Base-by-base conservation (phyloP, 805 yeast species). In the Candida quercuum region DNA sequence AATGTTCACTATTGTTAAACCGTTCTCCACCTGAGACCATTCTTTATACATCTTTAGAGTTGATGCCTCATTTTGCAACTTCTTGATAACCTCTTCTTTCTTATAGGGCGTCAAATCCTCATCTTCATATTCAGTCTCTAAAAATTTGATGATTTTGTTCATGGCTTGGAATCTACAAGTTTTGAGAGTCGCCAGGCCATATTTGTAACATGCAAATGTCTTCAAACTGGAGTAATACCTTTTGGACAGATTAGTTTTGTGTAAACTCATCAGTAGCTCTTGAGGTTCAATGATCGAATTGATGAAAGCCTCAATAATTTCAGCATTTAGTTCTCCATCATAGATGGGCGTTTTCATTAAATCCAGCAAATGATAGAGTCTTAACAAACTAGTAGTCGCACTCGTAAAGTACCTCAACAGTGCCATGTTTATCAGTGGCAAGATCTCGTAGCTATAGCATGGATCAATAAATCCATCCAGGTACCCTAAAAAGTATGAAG, bases 141-240 rank as follows among this genome's bases (percentile, higher is more conserved):
- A 26, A 27, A 42, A 47, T 27, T 37, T 44, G 17, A 49, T 40
- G 15, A 47, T 42, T 12, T 40, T 38, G 14, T 42, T 39, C 49
- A 49, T 42, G 1, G 48, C 33, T 24, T 35, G 30, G 33, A 49
- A 48, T 23, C 41, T 40, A 25, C 46, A 36, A 1, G 31, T 35
- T 5, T 35, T 39, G 18, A 49, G 19, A 11, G 38, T 28, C 3
- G 32, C 19, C 12, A 41, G 16, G 3, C 40, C 33, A 30, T 39
- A 46, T 22, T 33, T 40, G 28, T 26, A 38, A 20, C 26, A 35
- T 3, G 47, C 42, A 12, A 38, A 11, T 3, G 34, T 13, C 29
- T 46, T 49, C 28, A 49, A 20, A 3, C 43, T 12, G 6, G 18
- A 28, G 33, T 39, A 48, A 26, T 49, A 48, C 21, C 35, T 42